Evolutionary conservation across 768 basidiomycete species (phyloP).

Genomic region (Lyophyllum atratum): DNA sequence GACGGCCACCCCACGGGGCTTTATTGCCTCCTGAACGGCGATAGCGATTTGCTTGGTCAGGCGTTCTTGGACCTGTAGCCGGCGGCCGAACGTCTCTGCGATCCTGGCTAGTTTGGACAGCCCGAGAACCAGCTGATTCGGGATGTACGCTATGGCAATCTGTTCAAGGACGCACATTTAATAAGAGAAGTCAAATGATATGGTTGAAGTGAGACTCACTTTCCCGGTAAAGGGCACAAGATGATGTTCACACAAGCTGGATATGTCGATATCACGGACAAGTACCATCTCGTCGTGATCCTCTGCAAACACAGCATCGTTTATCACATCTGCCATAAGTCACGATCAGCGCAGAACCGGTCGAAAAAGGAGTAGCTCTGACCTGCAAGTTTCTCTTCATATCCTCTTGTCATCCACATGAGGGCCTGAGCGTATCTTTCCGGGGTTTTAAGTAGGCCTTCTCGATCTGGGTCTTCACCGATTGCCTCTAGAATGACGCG

Average conservation of each 20-base stretch:
- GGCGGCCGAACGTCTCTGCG: constrained; percentile 94
- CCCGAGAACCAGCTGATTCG: constrained; percentile 91
- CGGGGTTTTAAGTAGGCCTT: constrained; percentile 89
- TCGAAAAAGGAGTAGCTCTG: constrained; percentile 17
- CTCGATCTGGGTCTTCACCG: constrained; percentile 96
- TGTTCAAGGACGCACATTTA: constrained; percentile 34
- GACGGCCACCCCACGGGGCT: constrained; percentile 96
- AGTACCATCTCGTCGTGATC: constrained; percentile 99
- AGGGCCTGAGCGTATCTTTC: constrained; percentile 96
- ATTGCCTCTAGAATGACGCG: constrained; percentile 95
- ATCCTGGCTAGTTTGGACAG: constrained; percentile 96
- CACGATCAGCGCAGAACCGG: constrained; percentile 15
- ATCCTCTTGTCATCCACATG: constrained; percentile 99
- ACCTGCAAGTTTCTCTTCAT: constrained; percentile 95
- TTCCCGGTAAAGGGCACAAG: constrained; percentile 98
- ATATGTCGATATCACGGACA: constrained; percentile 96
- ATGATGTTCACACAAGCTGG: constrained; percentile 97
- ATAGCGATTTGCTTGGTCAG: constrained; percentile 97
- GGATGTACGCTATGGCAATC: constrained; percentile 98
- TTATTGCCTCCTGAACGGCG: constrained; percentile 97
- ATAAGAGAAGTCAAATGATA: constrained; percentile 15
- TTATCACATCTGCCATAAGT: constrained; percentile 80
- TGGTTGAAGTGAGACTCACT: constrained; percentile 45
- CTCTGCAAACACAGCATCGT: constrained; percentile 97
- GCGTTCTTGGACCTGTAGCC: constrained; percentile 97